Base-by-base conservation (phyloP, 108 stramenopile genomes). In the Bacterosira constricta region DNA sequence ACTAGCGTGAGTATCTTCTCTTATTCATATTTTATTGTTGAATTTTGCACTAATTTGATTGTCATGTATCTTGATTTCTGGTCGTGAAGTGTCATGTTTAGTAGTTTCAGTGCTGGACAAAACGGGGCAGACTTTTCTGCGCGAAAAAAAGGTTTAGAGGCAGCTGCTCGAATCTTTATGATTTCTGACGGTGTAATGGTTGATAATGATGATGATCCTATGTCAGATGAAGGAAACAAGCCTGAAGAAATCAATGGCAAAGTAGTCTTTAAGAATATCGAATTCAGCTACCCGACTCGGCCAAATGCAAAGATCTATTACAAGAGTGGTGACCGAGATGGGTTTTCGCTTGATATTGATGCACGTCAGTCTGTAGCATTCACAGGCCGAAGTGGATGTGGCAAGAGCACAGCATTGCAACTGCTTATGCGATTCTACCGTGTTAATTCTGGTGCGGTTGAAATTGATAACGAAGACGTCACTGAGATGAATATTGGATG, bases 341-440 rank as follows among this genome's bases (percentile, higher is more conserved):
- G 82, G 26, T 79, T 91, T 41, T 69, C 66, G 17, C 79, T 94
- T 9, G 44, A 80, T 18, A 72, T 94, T 25, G 52, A 59, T 25
- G 55, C 89, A 17, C 86, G 88, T 0, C 69, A 79, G 35, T 84
- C 89, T 17, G 85, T 94, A 1, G 95, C 91, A 15, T 71, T 96
- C 45, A 82, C 83, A 8, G 95, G 95, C 15, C 51, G 70, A 9
- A 67, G 60, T 27, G 90, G 87, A 21, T 71, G 84, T 42, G 96
- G 96, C 2, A 97, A 95, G 59, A 63, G 60, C 15, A 92, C 91
- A 8, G 63, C 88, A 5, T 46, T 92, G 18, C 63, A 83, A 17
- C 57, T 92, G 1, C 1, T 92, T 1, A 39, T 84, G 44, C 71
- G 90, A 15, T 69, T 62, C 34, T 83, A 73, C 32, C 60, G 69